A percentile compares a stretch with the other conserved stretches of the same genome.
phyloP scores from a whole-genome alignment of 2,329 filamentous ascomycete species.

The Pyrenophora tritici-repentis region DNA sequence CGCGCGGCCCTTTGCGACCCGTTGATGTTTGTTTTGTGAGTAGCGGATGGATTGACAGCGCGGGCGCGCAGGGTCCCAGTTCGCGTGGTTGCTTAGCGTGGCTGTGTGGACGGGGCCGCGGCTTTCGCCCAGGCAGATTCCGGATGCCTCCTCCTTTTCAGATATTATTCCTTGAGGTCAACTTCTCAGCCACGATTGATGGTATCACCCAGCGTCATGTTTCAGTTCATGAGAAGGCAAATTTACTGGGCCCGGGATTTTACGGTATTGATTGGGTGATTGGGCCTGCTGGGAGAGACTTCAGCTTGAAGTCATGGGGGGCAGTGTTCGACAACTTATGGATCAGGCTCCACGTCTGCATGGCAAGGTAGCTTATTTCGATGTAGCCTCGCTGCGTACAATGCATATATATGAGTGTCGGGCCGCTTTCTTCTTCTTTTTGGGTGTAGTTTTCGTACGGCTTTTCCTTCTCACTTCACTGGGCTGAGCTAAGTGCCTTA shows the following conservation, averaged over 20 bases:
- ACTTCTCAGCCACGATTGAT: slow-evolving; percentile 2
- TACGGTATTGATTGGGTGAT: too few species aligned
- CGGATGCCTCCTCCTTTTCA: neutral
- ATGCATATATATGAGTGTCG: slow-evolving; percentile 1
- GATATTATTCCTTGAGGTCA: slow-evolving; percentile 1
- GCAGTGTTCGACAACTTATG: slow-evolving; percentile 39
- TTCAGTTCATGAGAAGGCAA: too few species aligned
- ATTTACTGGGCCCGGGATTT: slow-evolving; percentile 24
- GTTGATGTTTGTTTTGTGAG: neutral
- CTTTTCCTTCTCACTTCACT: neutral
- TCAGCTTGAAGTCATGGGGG: slow-evolving; percentile 25
- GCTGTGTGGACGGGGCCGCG: neutral
- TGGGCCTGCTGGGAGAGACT: slow-evolving; percentile 27
- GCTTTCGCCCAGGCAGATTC: slow-evolving; percentile 9
- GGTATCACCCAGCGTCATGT: neutral
- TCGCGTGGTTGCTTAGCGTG: slow-evolving; percentile 2
- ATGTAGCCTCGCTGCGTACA: slow-evolving; percentile 18
- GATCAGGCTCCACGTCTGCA: slow-evolving; percentile 22
- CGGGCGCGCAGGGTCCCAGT: slow-evolving; percentile 5
- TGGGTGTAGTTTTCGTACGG: neutral
- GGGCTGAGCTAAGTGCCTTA: too few species aligned
- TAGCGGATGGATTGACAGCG: slow-evolving; percentile 1
- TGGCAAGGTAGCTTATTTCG: neutral
- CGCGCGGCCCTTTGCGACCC: neutral
- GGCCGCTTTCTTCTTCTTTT: slow-evolving; percentile 10